Conservation (phyloP, 495 filamentous ascomycete genomes). For the Alectoria sarmentosa region DNA sequence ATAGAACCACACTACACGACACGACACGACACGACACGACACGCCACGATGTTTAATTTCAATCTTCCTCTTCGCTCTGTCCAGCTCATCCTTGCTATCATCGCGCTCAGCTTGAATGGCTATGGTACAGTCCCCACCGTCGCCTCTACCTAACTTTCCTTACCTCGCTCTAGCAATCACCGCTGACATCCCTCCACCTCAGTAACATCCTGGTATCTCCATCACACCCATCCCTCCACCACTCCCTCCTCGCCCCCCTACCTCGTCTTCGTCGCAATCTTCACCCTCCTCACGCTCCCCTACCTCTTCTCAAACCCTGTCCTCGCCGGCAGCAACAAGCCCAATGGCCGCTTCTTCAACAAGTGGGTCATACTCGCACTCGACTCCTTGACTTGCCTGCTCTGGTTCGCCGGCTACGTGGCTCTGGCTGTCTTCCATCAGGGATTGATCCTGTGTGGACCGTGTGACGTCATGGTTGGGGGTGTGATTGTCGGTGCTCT, state of each 20-base stretch:
- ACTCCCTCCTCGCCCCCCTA: conserved; percentile 53
- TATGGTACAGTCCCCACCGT: conserved; percentile 49
- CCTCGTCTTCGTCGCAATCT: conserved; percentile 66
- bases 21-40: background rate
- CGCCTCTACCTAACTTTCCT: background rate
- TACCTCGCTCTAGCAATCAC: too few species aligned
- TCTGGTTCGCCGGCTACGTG: conserved; percentile 84
- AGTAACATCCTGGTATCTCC: conserved; percentile 31
- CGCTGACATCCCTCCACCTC: conserved; percentile 17
- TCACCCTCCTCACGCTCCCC: conserved; percentile 60
- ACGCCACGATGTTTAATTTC: conserved; percentile 39
- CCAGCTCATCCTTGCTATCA: conserved; percentile 59
- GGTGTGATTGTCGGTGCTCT: conserved; percentile 49
- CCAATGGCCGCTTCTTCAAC: conserved; percentile 26
- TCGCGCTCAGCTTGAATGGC: conserved; percentile 62
- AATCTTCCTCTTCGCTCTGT: conserved; percentile 56
- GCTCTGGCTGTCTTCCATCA: conserved; percentile 58
- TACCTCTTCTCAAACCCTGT: conserved; percentile 60
- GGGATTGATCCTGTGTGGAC: conserved; percentile 34
- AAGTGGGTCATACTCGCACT: conserved; percentile 49
- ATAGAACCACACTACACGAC: too few species aligned
- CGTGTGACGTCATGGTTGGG: conserved; percentile 45
- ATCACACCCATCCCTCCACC: conserved; percentile 33
- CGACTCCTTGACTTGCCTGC: conserved; percentile 68
- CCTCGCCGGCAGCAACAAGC: conserved; percentile 54